These are phyloP conservation scores for Melaleuca alternifolia DNA, from an alignment of 345 rosid species.

Conservation along the genomic window DNA sequence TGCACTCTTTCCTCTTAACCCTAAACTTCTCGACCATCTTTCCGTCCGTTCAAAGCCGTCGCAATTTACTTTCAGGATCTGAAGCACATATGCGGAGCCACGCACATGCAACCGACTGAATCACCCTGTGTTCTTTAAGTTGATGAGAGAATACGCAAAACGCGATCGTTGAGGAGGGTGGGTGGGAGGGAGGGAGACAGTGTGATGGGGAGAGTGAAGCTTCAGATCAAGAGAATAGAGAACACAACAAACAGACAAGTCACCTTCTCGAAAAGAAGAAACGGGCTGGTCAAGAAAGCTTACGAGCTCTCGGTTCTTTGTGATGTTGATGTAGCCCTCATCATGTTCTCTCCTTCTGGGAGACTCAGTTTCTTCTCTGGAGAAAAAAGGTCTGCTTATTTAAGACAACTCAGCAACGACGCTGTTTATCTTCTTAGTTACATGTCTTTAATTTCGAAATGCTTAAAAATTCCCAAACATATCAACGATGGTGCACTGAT, in stretches of 20 bases:
- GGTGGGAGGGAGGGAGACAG: background rate
- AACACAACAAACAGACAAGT: conserved; percentile 39
- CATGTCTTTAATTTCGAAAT: background rate
- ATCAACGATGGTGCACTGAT: background rate
- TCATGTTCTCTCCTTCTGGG: conserved; percentile 59
- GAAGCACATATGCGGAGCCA: background rate
- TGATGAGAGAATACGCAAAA: background rate
- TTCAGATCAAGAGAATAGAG: conserved; percentile 44
- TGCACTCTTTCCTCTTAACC: background rate
- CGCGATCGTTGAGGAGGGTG: background rate
- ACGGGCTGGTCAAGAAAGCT: background rate
- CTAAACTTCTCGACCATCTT: background rate
- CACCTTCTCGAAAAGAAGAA: conserved; percentile 20
- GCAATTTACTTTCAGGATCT: background rate
- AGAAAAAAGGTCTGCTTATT: conserved; percentile 30
- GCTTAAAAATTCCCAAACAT: background rate
- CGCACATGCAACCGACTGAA: background rate
- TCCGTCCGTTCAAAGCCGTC: background rate
- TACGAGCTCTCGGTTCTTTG: conserved; percentile 12
- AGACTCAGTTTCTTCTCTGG: conserved; percentile 44
- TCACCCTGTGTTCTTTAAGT: background rate
- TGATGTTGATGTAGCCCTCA: conserved; percentile 50
- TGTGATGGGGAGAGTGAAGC: conserved; percentile 36
- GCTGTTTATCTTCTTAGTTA: background rate
- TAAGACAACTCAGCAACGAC: background rate